phyloP scores from a whole-genome alignment of 2,329 filamentous ascomycete species.

The Penicillium sp. region DNA sequence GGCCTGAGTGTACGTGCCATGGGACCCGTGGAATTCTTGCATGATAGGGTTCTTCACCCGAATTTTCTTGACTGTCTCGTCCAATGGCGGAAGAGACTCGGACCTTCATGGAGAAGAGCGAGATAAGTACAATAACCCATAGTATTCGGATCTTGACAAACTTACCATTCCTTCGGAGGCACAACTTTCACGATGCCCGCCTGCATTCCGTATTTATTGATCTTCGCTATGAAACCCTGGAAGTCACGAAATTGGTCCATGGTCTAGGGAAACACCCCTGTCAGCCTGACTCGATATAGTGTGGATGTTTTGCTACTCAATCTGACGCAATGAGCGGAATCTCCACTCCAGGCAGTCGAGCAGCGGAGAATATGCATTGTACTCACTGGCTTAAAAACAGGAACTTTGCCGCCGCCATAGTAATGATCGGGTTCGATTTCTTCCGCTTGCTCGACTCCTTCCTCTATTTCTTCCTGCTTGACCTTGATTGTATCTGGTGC shows the following conservation, averaged over 20 bases:
- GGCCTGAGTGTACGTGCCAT: constrained; percentile 92
- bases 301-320: not conserved
- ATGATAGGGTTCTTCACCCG: constrained; percentile 96
- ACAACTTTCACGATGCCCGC: constrained; percentile 96
- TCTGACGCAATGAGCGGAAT: not conserved
- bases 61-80: constrained; percentile 86
- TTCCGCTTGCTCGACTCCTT: constrained; percentile 66
- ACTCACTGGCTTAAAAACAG: constrained; percentile 84
- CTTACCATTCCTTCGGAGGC: constrained; percentile 88
- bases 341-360: not conserved
- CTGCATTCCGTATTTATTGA: constrained; percentile 95
- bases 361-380: not conserved
- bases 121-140: constrained; percentile 12
- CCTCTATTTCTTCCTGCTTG: constrained; percentile 55
- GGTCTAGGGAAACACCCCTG: constrained; percentile 50
- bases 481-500: constrained; percentile 35
- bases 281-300: constrained; percentile 17
- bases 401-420: constrained; percentile 77
- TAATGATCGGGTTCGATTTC: constrained; percentile 84
- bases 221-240: constrained; percentile 82
- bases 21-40: constrained; percentile 94
- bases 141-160: constrained; percentile 14
- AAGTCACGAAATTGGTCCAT: constrained; percentile 96
- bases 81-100: constrained; percentile 71
- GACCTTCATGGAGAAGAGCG: constrained; percentile 45